Base-by-base conservation (phyloP, 441 rosid genomes). In the Kokia cookei region DNA sequence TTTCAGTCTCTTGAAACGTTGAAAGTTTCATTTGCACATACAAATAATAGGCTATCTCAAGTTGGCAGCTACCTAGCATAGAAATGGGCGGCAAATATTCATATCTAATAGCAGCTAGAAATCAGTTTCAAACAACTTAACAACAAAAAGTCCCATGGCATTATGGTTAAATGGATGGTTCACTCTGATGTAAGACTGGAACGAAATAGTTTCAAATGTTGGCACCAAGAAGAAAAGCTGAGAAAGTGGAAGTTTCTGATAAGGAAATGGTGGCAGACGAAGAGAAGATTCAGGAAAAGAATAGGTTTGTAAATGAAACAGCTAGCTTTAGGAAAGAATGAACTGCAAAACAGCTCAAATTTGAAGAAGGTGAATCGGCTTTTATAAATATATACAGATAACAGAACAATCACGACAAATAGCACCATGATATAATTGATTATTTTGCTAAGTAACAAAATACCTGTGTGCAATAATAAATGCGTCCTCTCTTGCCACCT, bases 391-490 rank as follows among this genome's bases (percentile, higher is more conserved):
- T 51, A 26, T 9, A 53, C 8, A 29, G 58, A 69, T 14, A 12
- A 29, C 26, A 15, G 29, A 40, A 7, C 13, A 7, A 71, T 71
- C 45, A 66, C 54, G 5, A 71, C 9, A 71, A 22, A 57, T 15
- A 37, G 27, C 48, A 53, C 3, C 40, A 26, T 12, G 22, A 66
- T 7, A 47, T 45, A 45, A 65, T 24, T 66, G 19, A 45, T 66
- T 13, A 26, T 43, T 71, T 12, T 29, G 13, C 17, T 54, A 40
- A 24, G 62, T 32, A 67, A 55, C 7, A 70, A 71, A 42, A 1
- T 81, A 94, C 97, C 96, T 94, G 99, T 32, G 99, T 92, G 76
- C 97, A 90, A 78, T 92, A 94, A 76, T 89, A 94, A 79, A 92
- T 84, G 11, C 92, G 97, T 61, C 99, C 99, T 80, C 97, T 84